Conservation (phyloP, 768 basidiomycete species). For the Trametes meyenii region DNA sequence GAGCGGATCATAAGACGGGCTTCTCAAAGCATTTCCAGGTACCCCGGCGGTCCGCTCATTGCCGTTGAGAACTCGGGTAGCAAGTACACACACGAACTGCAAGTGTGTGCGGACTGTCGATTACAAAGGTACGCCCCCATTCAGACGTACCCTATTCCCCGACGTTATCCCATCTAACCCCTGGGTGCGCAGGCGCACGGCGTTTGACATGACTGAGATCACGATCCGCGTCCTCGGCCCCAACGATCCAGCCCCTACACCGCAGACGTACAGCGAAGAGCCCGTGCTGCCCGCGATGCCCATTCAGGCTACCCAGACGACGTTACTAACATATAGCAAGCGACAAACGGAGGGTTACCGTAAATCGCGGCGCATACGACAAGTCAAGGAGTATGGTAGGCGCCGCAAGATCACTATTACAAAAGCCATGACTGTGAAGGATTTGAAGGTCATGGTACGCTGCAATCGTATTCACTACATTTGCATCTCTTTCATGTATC, state of each 20-base stretch:
- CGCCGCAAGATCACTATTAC: constrained; percentile 55
- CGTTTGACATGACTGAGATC: constrained; percentile 65
- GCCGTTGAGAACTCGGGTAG: constrained; percentile 42
- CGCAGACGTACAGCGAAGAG: constrained; percentile 33
- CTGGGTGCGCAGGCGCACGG: constrained; percentile 45
- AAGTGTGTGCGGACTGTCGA: constrained; percentile 65
- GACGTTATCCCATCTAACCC: constrained; percentile 6
- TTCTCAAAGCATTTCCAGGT: constrained; percentile 41
- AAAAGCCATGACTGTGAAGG: constrained; percentile 73
- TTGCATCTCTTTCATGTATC: too few species aligned
- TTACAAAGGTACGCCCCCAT: constrained; percentile 49
- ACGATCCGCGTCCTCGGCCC: constrained; percentile 51
- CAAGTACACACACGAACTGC: constrained; percentile 49
- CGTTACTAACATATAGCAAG: constrained; percentile 39
- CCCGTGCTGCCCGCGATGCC: constrained; percentile 14
- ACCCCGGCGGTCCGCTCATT: constrained; percentile 58
- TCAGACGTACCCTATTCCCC: not conserved
- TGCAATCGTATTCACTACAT: not conserved
- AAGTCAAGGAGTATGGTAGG: constrained; percentile 53
- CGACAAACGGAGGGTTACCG: constrained; percentile 41
- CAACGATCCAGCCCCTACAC: constrained; percentile 36
- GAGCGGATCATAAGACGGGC: not conserved
- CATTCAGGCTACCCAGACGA: constrained; percentile 30
- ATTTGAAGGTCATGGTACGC: constrained; percentile 74
- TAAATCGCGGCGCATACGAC: constrained; percentile 73